Evolutionary conservation across 306 rosid species (phyloP).

Genomic region (Cajanus cajan): DNA sequence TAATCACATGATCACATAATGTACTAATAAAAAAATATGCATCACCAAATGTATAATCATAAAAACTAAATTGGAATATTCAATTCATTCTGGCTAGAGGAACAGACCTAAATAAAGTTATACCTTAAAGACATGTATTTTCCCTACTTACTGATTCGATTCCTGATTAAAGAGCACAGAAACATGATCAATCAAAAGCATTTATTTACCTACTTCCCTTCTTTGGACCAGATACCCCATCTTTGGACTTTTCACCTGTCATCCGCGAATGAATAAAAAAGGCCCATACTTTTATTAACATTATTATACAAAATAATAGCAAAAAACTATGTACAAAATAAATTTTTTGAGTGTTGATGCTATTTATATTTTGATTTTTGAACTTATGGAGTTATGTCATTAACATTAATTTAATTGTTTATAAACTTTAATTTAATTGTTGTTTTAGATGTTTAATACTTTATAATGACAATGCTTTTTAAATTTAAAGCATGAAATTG

Average conservation of each 20-base stretch:
- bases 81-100: conserved; percentile 9
- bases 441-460: too few relatives aligned
- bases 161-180: conserved; percentile 60
- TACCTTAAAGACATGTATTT: conserved; percentile 37
- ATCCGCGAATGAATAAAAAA: conserved; percentile 99
- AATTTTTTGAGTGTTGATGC: too few relatives aligned
- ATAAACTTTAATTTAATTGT: too few relatives aligned
- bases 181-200: conserved; percentile 90
- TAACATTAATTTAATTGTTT: too few relatives aligned
- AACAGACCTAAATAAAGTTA: conserved; percentile 40
- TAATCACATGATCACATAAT: neutral
- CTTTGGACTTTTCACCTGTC: conserved; percentile 99
- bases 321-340: too few relatives aligned
- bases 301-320: too few relatives aligned
- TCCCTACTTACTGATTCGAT: conserved; percentile 49
- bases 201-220: conserved; percentile 99
- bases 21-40: too few relatives aligned
- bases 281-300: conserved; percentile 96
- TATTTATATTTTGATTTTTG: too few relatives aligned
- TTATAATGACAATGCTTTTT: too few relatives aligned
- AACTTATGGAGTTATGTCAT: too few relatives aligned
- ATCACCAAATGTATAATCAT: conserved; percentile 14
- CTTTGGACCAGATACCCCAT: conserved; percentile 99
- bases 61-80: conserved; percentile 3
- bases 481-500: too few relatives aligned